A percentile compares a stretch with the other conserved stretches of the same genome.
These are phyloP conservation scores for Gracilariopsis chorda DNA, from an alignment of 23 red algal genomes.

Conservation along the genomic window DNA sequence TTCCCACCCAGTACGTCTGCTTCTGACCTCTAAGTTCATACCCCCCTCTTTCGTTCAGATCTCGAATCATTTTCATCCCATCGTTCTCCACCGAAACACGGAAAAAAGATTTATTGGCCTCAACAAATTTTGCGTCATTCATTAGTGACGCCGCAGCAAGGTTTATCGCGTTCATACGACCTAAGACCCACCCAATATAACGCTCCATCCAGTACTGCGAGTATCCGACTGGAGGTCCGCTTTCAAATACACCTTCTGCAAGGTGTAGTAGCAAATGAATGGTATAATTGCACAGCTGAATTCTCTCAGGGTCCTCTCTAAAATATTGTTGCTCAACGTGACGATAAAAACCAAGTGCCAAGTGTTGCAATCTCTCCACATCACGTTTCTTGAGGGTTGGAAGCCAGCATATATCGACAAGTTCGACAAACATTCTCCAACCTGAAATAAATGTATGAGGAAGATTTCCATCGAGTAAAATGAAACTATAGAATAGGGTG, in stretches of 20 bases:
- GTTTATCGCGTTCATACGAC: not conserved
- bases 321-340: not conserved
- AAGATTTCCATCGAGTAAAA: not conserved
- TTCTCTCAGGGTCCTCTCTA: not conserved
- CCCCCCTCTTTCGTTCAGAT: not conserved
- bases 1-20: not conserved
- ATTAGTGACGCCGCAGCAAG: not conserved
- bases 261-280: not conserved
- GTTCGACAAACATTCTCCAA: not conserved
- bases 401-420: not conserved
- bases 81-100: not conserved
- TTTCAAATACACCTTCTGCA: not conserved
- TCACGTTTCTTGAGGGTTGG: not conserved
- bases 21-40: not conserved
- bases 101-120: not conserved
- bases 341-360: not conserved
- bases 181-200: not conserved
- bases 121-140: not conserved
- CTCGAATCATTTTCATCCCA: not conserved
- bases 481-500: not conserved
- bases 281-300: not conserved
- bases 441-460: not conserved
- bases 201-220: constrained; percentile 1
- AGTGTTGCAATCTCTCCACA: not conserved
- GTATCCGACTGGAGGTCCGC: not conserved